Evolutionary conservation across 345 rosid genomes (phyloP), one percentile per base, ranked within the genome.

Genomic region (Schrenkiella parvula): DNA sequence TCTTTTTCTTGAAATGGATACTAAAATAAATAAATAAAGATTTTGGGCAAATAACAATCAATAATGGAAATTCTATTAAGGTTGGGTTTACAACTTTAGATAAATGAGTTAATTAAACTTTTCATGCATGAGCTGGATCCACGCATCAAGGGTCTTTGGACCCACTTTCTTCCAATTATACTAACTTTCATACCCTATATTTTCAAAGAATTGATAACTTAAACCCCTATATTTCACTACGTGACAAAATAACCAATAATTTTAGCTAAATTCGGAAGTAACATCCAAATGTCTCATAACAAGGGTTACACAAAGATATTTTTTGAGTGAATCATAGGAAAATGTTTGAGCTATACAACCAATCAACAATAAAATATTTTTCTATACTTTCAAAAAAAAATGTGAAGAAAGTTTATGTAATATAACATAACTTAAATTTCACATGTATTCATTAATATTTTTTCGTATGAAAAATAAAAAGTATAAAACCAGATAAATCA

Each of bases 111-210:
- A 72, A 81, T 84, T 47, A 28, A 74, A 75, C 81, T 75, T 76
- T 76, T 68, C 74, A 80, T 66, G 79, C 59, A 70, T 88, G 93
- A 88, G 96, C 89, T 90, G 93, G 91, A 90, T 90, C 91, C 96
- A 84, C 89, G 82, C 86, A 80, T 78, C 62, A 46, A 76, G 80
- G 80, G 75, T 81, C 78, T 42, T 18, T 42, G 74, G 90, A 32
- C 89, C 87, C 87, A 78, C 91, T 81, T 74, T 71, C 61, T 68
- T 68, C 59, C 68, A 47, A 29, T 66, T 54, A 17, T 50, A 13
- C 32, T 3, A 9, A 4, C 23, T 22, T 28, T 4, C 6, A 0
- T 21, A n/a, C 68, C 67, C 25, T 38, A 8, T 50, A 38, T 6
- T 28, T 56, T 50, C 8, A 39, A 3, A 0, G 1, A 28, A 11